phyloP scores from a whole-genome alignment of 2,329 filamentous ascomycete species.

The Colletotrichum musicola region DNA sequence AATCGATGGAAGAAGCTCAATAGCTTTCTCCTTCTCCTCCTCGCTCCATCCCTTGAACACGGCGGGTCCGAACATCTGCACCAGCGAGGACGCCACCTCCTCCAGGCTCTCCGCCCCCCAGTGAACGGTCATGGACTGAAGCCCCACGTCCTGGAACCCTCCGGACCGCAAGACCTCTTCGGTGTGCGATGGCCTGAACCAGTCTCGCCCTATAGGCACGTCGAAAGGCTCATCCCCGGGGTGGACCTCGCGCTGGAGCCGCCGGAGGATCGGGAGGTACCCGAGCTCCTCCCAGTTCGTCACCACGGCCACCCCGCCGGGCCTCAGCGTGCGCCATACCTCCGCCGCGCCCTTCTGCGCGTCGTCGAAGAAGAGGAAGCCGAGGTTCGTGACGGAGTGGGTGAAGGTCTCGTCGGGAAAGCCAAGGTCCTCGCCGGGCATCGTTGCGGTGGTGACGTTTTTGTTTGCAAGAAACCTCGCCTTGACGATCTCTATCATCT shows the following conservation, averaged over 20 bases:
- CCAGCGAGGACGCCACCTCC: conserved; percentile 2
- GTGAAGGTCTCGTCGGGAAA: conserved; percentile 50
- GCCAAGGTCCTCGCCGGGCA: conserved; percentile 43
- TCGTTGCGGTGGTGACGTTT: conserved; percentile 35
- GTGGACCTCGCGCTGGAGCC: conserved; percentile 34
- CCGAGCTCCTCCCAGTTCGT: conserved; percentile 46
- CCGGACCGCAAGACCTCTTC: conserved; percentile 9
- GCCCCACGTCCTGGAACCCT: conserved; percentile 25
- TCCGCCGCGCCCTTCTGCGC: conserved; percentile 50
- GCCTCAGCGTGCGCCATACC: conserved; percentile 52
- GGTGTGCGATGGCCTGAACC: conserved; percentile 28
- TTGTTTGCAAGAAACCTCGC: conserved; percentile 31
- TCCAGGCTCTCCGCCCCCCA: conserved; percentile 17
- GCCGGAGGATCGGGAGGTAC: conserved; percentile 35
- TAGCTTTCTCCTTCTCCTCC: conserved; percentile 19
- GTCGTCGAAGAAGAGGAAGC: conserved; percentile 51
- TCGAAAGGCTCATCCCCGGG: conserved; percentile 35
- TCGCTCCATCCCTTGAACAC: conserved; percentile 25
- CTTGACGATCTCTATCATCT: conserved; percentile 41
- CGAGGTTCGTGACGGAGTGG: conserved; percentile 54
- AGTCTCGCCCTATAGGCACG: conserved; percentile 33
- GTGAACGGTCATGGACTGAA: conserved; percentile 15
- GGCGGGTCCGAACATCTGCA: conserved; percentile 3
- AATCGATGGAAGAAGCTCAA: not conserved
- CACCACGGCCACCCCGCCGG: conserved; percentile 52